phyloP scores from a whole-genome alignment of 768 basidiomycete genomes.

The Suillus decipiens region DNA sequence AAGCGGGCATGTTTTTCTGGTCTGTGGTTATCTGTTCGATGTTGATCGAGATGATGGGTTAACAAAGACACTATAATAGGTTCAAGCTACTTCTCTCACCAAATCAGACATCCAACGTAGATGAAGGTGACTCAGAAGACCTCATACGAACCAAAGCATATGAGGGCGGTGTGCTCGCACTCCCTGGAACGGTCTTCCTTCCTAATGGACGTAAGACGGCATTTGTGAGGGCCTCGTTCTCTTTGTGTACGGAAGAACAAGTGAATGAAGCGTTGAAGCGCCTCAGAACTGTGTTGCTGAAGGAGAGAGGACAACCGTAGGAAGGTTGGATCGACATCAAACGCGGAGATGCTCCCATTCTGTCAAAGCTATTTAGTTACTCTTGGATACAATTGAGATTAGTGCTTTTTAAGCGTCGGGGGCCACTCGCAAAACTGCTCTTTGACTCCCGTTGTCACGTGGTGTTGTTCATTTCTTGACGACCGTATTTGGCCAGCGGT shows the following conservation, averaged over 20 bases:
- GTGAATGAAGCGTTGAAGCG: constrained; percentile 74
- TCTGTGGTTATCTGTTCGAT: constrained; percentile 34
- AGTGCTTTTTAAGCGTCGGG: neutral
- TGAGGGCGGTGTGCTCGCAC: constrained; percentile 81
- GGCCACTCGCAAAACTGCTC: too few relatives aligned
- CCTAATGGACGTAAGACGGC: constrained; percentile 69
- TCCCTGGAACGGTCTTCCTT: constrained; percentile 83
- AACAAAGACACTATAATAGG: constrained; percentile 41
- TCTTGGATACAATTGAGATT: neutral
- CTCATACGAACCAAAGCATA: constrained; percentile 77
- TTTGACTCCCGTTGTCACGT: neutral
- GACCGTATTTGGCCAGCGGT: constrained; percentile 7
- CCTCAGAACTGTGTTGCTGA: constrained; percentile 45
- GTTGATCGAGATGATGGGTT: constrained; percentile 16
- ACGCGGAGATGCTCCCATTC: neutral
- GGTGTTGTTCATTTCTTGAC: constrained; percentile 4
- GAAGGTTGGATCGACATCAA: neutral
- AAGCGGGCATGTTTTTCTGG: constrained; percentile 92
- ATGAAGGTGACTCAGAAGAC: constrained; percentile 66
- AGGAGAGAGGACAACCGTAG: constrained; percentile 19
- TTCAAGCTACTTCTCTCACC: constrained; percentile 61
- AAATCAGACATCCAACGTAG: constrained; percentile 25
- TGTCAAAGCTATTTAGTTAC: neutral
- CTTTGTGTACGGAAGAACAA: constrained; percentile 61
- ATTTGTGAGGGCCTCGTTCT: constrained; percentile 85